These are phyloP conservation scores for Rhizopogon vesiculosus DNA, from an alignment of 768 basidiomycete species.

Conservation along the genomic window DNA sequence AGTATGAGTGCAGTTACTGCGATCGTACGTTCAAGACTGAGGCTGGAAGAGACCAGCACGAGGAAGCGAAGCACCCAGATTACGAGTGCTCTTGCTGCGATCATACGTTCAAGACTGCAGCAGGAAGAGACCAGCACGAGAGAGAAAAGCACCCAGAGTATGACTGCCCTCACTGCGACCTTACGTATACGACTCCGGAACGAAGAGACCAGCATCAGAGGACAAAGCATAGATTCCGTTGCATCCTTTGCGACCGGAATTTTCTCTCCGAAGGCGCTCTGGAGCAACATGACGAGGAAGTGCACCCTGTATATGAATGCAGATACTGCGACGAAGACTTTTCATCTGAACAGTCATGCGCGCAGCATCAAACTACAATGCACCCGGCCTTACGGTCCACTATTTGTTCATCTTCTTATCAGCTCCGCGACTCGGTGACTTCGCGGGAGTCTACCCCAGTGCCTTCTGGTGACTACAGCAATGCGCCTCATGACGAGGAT, in stretches of 20 bases:
- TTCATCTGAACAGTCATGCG: not conserved
- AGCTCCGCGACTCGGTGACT: too few species aligned
- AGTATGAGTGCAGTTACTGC: conserved; percentile 11
- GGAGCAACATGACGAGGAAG: conserved; percentile 7
- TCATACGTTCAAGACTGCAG: conserved; percentile 1
- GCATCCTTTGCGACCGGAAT: not conserved
- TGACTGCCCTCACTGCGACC: conserved; percentile 7
- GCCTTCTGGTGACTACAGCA: not conserved
- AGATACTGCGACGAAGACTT: not conserved
- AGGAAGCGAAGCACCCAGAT: not conserved
- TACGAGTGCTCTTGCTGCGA: conserved; percentile 13
- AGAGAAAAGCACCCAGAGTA: not conserved
- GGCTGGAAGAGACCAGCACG: conserved; percentile 7
- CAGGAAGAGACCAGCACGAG: conserved; percentile 9
- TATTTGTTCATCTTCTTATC: not conserved
- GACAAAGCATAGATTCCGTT: conserved; percentile 5
- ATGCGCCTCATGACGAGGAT: not conserved
- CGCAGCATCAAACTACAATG: not conserved
- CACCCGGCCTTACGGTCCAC: not conserved
- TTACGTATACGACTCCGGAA: not conserved
- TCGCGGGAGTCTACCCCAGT: too few species aligned
- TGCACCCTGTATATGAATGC: conserved; percentile 7
- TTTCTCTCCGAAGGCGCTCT: conserved; percentile 6
- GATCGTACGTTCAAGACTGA: conserved; percentile 3
- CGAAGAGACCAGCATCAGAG: conserved; percentile 9